phyloP scores from a whole-genome alignment of 257 asterid species.

The Solanum commersonii region DNA sequence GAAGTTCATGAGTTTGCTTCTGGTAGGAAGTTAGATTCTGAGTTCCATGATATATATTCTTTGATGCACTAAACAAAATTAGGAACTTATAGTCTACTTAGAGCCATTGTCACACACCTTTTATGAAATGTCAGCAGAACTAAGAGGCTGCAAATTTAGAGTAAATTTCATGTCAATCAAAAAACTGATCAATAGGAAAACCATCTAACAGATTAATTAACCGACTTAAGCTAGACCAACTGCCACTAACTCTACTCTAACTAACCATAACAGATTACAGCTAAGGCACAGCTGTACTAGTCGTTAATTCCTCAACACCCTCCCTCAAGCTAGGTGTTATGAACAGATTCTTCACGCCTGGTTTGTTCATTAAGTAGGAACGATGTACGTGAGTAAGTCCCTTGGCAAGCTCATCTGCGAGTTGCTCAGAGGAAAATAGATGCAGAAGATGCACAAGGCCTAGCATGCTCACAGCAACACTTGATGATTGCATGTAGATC shows the following conservation, averaged over 20 bases:
- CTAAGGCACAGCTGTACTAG: neutral
- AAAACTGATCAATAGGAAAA: neutral
- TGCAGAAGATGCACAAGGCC: neutral
- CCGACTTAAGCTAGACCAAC: too few species aligned
- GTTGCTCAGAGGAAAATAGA: neutral
- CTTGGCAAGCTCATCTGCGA: neutral
- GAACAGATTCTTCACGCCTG: neutral
- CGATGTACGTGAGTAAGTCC: neutral
- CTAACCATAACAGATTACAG: too few species aligned
- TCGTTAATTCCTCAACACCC: neutral
- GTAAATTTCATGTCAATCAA: neutral
- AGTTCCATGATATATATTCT: slow-evolving; percentile 6
- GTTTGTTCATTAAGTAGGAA: neutral
- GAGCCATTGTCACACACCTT: neutral
- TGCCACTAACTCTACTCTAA: too few species aligned
- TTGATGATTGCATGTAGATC: too few species aligned
- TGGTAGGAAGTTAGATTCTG: slow-evolving; percentile 25
- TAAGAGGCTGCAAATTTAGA: neutral
- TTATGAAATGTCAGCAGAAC: neutral
- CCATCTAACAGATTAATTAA: too few species aligned
- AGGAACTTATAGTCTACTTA: neutral
- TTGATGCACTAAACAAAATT: neutral
- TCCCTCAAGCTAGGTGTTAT: neutral
- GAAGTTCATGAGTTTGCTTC: slow-evolving; percentile 59
- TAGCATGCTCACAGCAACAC: too few species aligned